Percentiles rank a stretch among this genome's conserved stretches.
These are phyloP conservation scores for Cytospora chrysosperma DNA, from an alignment of 2,329 filamentous ascomycete species.

Conservation along the genomic window DNA sequence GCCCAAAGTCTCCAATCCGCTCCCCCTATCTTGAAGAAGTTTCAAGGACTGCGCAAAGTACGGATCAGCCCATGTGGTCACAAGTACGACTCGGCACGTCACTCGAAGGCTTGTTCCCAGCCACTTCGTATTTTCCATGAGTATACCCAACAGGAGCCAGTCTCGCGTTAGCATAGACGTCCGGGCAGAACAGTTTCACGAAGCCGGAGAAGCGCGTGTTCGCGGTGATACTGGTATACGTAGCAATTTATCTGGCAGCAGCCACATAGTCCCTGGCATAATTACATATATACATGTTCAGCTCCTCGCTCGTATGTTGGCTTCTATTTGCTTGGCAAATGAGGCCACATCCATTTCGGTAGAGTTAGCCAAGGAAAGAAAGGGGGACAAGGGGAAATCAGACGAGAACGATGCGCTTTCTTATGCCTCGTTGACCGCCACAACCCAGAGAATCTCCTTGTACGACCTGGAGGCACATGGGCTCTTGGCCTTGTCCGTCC, in stretches of 20 bases:
- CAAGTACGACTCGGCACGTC: conserved; percentile 40
- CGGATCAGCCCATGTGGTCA: conserved; percentile 37
- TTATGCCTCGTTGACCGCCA: neutral
- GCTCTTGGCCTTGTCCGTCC: neutral
- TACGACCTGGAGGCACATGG: neutral
- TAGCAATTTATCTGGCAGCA: conserved; percentile 29
- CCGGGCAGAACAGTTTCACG: conserved; percentile 23
- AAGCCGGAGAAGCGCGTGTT: conserved; percentile 34
- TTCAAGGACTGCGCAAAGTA: conserved; percentile 37
- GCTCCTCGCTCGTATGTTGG: conserved; percentile 36
- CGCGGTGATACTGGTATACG: conserved; percentile 29
- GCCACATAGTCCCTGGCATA: conserved; percentile 30
- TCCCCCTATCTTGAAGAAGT: conserved; percentile 33
- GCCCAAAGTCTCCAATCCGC: conserved; percentile 35
- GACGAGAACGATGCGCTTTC: neutral
- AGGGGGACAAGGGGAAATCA: neutral
- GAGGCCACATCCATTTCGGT: conserved; percentile 35
- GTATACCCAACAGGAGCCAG: neutral
- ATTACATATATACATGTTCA: conserved; percentile 33
- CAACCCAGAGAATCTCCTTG: neutral
- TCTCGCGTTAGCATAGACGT: neutral
- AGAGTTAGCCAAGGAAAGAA: conserved; percentile 29
- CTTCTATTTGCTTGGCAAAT: conserved; percentile 26
- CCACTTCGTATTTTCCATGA: neutral
- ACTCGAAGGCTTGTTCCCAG: conserved; percentile 31